Percentiles rank a stretch among this genome's conserved stretches.
Conservation (phyloP, 2,329 filamentous ascomycete species). For the Alternaria alternata region DNA sequence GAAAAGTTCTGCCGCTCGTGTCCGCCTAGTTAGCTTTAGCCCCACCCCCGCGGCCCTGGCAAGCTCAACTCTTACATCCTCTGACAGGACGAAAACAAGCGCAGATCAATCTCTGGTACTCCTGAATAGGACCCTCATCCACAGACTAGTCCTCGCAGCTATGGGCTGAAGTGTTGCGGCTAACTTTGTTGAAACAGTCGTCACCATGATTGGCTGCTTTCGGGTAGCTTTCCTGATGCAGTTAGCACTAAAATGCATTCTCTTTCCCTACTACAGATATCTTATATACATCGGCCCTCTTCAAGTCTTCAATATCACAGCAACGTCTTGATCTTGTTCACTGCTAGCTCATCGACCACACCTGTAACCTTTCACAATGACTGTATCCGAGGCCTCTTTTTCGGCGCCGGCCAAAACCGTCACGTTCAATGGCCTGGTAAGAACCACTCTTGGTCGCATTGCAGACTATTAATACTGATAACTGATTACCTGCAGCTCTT, state of each 20-base stretch:
- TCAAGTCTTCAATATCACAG: background rate
- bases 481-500: conserved; percentile 38
- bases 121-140: background rate
- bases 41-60: conserved; percentile 15
- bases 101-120: background rate
- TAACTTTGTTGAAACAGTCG: background rate
- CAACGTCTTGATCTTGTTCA: background rate
- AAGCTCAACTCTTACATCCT: background rate
- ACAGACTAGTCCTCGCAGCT: background rate
- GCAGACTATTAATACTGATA: conserved; percentile 2
- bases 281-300: background rate
- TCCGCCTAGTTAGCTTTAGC: conserved; percentile 11
- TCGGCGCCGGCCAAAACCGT: conserved; percentile 52
- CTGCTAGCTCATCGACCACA: background rate
- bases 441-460: conserved; percentile 12
- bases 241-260: conserved; percentile 16
- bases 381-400: conserved; percentile 48
- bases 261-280: conserved; percentile 7
- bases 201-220: conserved; percentile 20
- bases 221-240: conserved; percentile 26
- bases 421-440: conserved; percentile 55
- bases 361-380: conserved; percentile 31
- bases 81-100: background rate
- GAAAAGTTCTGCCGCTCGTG: conserved; percentile 12
- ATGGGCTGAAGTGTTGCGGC: background rate